Evolutionary conservation across 306 rosid genomes (phyloP), one percentile per base, ranked within the genome.

Genomic region (Dryas octopetala): DNA sequence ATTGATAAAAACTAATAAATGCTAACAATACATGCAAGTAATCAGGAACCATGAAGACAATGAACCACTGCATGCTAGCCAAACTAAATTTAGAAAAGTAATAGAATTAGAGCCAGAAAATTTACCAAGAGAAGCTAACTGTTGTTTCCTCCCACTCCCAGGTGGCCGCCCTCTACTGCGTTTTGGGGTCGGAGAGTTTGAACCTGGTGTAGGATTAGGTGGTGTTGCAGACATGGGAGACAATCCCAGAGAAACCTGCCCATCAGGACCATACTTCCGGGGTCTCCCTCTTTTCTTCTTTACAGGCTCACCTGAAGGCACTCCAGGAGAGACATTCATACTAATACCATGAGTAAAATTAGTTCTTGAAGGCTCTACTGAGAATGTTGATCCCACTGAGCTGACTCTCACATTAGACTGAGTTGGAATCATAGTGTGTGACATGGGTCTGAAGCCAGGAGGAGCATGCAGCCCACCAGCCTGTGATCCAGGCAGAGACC

Each of bases 271-370:
- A 70, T 95, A 95, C 80, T 95, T 95, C n/a, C 99, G 53, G 1
- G 99, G 99, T 78, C 99, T 89, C 59, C 99, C 97, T 83, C 99
- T 83, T 71, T 95, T 95, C 93, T 76, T 95, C 82, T 92, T 95
- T 61, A 85, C 83, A 83, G 88, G 83, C 80, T 87, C 97, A 70
- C 89, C 68, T n/a, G 91, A 85, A 61, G 92, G 71, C 55, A 73
- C 79, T 41, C 85, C 92, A 32, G 88, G 80, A 73, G 91, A 71
- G 26, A 83, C 84, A 59, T 83, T 85, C 40, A 85, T 68, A 86
- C 71, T 78, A 52, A 81, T 82, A 51, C 89, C 95, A 75, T 80
- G 95, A 38, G 84, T 74, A 69, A 82, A 88, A 86, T 81, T 78
- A 65, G 71, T 58, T 46, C 76, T 84, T 4, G 80, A 77, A 62